phyloP scores from a whole-genome alignment of 177 flowering plant species.

The Vitis hybrid region DNA sequence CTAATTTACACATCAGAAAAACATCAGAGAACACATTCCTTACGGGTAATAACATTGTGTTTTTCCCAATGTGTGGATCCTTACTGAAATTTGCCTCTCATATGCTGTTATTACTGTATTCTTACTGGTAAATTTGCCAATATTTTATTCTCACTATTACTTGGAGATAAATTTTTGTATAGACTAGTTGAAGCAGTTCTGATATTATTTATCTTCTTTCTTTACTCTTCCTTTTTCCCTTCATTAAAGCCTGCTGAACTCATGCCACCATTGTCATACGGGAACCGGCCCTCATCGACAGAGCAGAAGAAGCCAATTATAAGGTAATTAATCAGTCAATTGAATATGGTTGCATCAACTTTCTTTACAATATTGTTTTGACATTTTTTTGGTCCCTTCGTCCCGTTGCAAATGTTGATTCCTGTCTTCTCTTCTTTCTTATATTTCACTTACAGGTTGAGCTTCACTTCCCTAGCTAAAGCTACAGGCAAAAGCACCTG shows the following conservation, averaged over 20 bases:
- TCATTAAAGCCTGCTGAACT: conserved; percentile 54
- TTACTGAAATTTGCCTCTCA: too few relatives aligned
- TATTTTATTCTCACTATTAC: too few relatives aligned
- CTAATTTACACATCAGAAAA: too few relatives aligned
- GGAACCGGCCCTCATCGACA: conserved; percentile 22
- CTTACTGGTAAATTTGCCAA: too few relatives aligned
- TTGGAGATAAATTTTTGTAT: neutral
- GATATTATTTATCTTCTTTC: neutral
- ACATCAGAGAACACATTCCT: too few relatives aligned
- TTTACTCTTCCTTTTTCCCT: conserved; percentile 1
- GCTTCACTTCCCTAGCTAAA: conserved; percentile 49
- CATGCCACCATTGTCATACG: conserved; percentile 26
- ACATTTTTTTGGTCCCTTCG: neutral
- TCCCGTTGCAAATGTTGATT: neutral
- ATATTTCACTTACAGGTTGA: conserved; percentile 45
- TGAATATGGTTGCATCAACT: neutral
- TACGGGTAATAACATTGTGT: too few relatives aligned
- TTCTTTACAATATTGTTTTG: neutral
- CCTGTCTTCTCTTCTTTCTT: neutral
- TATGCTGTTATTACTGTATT: too few relatives aligned
- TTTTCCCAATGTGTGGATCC: too few relatives aligned
- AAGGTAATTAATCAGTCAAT: conserved; percentile 33
- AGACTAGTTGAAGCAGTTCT: neutral
- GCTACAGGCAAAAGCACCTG: conserved; percentile 39
- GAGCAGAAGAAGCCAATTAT: conserved; percentile 58